Base-by-base conservation (phyloP, 2,329 filamentous ascomycete species). In the Hirsutella rhossiliensis region DNA sequence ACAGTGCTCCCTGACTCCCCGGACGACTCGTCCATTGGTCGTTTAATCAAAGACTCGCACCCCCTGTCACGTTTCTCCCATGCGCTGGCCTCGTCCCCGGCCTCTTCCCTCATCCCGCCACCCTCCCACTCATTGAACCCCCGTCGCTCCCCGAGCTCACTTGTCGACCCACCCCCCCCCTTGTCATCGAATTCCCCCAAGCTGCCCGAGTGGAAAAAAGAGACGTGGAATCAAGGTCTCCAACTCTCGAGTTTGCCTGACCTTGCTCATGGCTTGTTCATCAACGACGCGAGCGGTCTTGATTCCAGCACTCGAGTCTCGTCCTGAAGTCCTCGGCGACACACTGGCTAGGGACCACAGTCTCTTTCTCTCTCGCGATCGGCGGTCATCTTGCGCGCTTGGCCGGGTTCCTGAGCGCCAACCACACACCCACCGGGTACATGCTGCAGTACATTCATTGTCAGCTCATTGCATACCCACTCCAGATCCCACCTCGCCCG, bases 41-140 rank as follows among this genome's bases (percentile, higher is more conserved):
- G 62, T 58, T 66, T 69, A 66, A 73, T 75, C 63, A 66, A 65
- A 66, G 64, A 62, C 64, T 62, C 62, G 56, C 52, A 55, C 57
- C 56, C 68, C 68, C 62, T 69, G 65, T 70, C 68, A 67, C 65
- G 61, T 68, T 69, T 69, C 62, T 66, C 61, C 66, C 66, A 72
- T 72, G 67, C 66, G 62, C 54, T 65, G 67, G 68, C 45, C 39
- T 3, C 62, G 63, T 28, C 51, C 56, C 55, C 51, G 50, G 54
- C 48, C 49, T 46, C 52, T 54, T 56, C 48, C 45, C 52, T 50
- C 46, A 41, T 52, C 53, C 52, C 49, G 45, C 54, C 56, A 49
- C 53, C 47, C 51, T 45, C 36, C 31, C 31, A 15, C 27, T 17
- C 17, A 23, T 19, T 6, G 27, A 15, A 27, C 39, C 45, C 41